Evolutionary conservation across 805 yeast species (phyloP).

Genomic region (Ogataea nakhonphanomensis): DNA sequence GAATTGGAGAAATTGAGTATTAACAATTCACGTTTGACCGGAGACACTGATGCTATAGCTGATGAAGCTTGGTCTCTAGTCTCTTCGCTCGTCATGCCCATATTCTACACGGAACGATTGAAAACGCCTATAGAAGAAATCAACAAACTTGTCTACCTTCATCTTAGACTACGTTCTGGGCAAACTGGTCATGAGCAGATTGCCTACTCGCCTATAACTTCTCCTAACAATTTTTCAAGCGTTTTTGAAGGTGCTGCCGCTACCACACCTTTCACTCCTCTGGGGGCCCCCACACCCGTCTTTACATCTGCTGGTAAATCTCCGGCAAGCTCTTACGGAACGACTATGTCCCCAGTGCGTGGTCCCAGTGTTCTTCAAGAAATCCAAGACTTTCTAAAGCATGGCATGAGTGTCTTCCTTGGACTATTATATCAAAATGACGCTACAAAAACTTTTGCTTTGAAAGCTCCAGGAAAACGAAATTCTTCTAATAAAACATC

Average conservation of each 20-base stretch:
- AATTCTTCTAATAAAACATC: slow-evolving; percentile 22
- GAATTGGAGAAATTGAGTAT: slow-evolving; percentile 30
- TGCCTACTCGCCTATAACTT: slow-evolving; percentile 11
- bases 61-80: slow-evolving; percentile 51
- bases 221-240: slow-evolving; percentile 7
- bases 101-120: slow-evolving; percentile 47
- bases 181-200: slow-evolving; percentile 7
- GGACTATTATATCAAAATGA: slow-evolving; percentile 29
- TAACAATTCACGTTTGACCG: slow-evolving; percentile 27
- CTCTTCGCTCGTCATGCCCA: slow-evolving; percentile 39
- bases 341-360: slow-evolving; percentile 17
- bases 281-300: slow-evolving; percentile 24
- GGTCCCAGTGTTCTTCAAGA: slow-evolving; percentile 41
- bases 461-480: slow-evolving; percentile 20
- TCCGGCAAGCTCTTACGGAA: slow-evolving; percentile 17
- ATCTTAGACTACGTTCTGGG: slow-evolving; percentile 27
- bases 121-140: slow-evolving; percentile 56
- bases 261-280: slow-evolving; percentile 18
- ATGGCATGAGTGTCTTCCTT: slow-evolving; percentile 36
- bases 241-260: neutral
- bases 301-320: slow-evolving; percentile 18
- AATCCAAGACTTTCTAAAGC: slow-evolving; percentile 41
- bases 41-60: slow-evolving; percentile 39
- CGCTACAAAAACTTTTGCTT: slow-evolving; percentile 27
- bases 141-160: slow-evolving; percentile 43